A percentile compares a stretch with the other conserved stretches of the same genome.
Evolutionary conservation across 2,329 filamentous ascomycete species (phyloP).

Genomic region (Gliomastix tumulicola): DNA sequence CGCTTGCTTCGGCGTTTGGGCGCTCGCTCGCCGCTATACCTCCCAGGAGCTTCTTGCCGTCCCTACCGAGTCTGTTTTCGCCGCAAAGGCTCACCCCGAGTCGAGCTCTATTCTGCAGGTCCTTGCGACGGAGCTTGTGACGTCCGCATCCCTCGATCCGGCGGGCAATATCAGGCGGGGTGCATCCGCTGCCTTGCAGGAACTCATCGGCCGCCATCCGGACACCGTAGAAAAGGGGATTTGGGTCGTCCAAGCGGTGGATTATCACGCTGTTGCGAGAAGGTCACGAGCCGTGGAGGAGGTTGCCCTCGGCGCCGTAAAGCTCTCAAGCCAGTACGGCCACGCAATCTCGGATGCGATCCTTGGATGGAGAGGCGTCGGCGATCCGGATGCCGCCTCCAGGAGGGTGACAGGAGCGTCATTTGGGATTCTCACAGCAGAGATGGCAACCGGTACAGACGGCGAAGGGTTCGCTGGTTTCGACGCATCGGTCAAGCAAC

Average conservation of each 20-base stretch:
- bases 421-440: slow-evolving; percentile 52
- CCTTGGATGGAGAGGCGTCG: slow-evolving; percentile 82
- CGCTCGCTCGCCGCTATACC: slow-evolving; percentile 77
- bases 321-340: slow-evolving; percentile 63
- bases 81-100: slow-evolving; percentile 26
- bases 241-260: slow-evolving; percentile 76
- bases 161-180: slow-evolving; percentile 90
- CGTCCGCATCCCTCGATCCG: slow-evolving; percentile 78
- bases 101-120: slow-evolving; percentile 59
- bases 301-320: slow-evolving; percentile 63
- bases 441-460: slow-evolving; percentile 19
- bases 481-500: slow-evolving; percentile 25
- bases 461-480: slow-evolving; percentile 14
- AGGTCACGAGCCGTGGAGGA: slow-evolving; percentile 73
- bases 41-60: slow-evolving; percentile 69
- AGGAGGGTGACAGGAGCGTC: slow-evolving; percentile 65
- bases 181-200: slow-evolving; percentile 87
- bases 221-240: slow-evolving; percentile 80
- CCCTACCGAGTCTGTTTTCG: slow-evolving; percentile 35
- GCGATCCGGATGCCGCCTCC: slow-evolving; percentile 67
- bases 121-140: slow-evolving; percentile 73
- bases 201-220: slow-evolving; percentile 87
- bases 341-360: slow-evolving; percentile 63
- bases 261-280: slow-evolving; percentile 91
- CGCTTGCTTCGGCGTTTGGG: slow-evolving; percentile 94